A percentile compares a stretch with the other conserved stretches of the same genome.
Evolutionary conservation across 2,329 filamentous ascomycete species (phyloP).

Genomic region (Talaromyces verruculosus): DNA sequence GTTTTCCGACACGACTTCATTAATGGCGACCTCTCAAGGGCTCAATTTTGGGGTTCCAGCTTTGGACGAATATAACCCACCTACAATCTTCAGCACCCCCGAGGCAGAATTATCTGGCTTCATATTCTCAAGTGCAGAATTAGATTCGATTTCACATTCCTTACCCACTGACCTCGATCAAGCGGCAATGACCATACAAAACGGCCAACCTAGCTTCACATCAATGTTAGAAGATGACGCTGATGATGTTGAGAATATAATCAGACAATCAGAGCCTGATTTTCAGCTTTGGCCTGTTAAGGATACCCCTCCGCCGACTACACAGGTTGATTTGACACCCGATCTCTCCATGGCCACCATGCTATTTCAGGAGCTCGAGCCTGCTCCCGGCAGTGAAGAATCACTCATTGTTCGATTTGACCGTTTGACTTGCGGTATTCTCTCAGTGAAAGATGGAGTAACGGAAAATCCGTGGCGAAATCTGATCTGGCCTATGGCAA

Average conservation of each 20-base stretch:
- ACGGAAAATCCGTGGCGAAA: slow-evolving; percentile 71
- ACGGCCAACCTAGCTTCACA: slow-evolving; percentile 33
- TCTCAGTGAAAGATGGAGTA: slow-evolving; percentile 68
- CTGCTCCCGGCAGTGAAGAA: slow-evolving; percentile 53
- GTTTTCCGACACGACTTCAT: slow-evolving; percentile 5
- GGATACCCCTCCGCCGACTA: slow-evolving; percentile 22
- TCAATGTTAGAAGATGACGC: slow-evolving; percentile 38
- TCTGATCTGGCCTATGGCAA: slow-evolving; percentile 67
- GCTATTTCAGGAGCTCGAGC: slow-evolving; percentile 49
- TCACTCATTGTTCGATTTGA: slow-evolving; percentile 65
- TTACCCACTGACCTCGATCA: slow-evolving; percentile 14
- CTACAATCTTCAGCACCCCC: slow-evolving; percentile 4
- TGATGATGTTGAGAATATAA: slow-evolving; percentile 58
- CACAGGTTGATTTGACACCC: background rate
- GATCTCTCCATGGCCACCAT: slow-evolving; percentile 23
- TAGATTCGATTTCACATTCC: slow-evolving; percentile 15
- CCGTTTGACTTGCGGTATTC: slow-evolving; percentile 65
- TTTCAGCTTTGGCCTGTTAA: slow-evolving; percentile 40
- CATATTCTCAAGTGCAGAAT: slow-evolving; percentile 21
- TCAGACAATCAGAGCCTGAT: slow-evolving; percentile 40
- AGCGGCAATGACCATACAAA: slow-evolving; percentile 18
- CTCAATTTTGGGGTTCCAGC: slow-evolving; percentile 11
- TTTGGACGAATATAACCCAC: slow-evolving; percentile 13
- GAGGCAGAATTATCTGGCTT: slow-evolving; percentile 11
- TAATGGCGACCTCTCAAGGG: slow-evolving; percentile 1